Evolutionary conservation across 2,329 filamentous ascomycete genomes (phyloP).

Genomic region (Penicillium sp.): DNA sequence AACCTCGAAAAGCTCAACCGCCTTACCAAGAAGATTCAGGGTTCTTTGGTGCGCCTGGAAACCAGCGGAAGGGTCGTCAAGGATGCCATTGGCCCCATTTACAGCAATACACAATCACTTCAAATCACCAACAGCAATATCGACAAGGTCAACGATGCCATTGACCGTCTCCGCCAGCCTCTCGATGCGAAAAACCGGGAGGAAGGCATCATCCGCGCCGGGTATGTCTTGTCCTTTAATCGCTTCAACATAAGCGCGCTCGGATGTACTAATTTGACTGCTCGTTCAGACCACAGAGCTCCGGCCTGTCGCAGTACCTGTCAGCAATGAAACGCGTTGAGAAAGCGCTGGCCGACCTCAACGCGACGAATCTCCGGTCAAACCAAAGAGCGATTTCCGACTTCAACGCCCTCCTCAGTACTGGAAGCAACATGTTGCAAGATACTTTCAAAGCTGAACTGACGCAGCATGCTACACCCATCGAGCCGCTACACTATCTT

Average conservation of each 20-base stretch:
- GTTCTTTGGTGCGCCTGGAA: conserved; percentile 80
- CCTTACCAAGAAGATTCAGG: conserved; percentile 93
- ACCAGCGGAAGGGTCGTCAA: conserved; percentile 86
- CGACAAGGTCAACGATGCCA: conserved; percentile 80
- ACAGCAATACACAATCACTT: conserved; percentile 85
- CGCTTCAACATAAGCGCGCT: neutral
- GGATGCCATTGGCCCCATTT: conserved; percentile 88
- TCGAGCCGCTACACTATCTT: conserved; percentile 90
- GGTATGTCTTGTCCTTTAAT: conserved; percentile 49
- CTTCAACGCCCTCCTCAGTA: conserved; percentile 73
- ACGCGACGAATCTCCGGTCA: conserved; percentile 83
- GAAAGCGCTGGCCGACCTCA: conserved; percentile 80
- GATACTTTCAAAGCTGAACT: conserved; percentile 78
- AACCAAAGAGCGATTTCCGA: conserved; percentile 89
- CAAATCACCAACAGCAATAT: conserved; percentile 90
- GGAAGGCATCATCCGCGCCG: conserved; percentile 84
- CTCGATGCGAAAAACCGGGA: conserved; percentile 89
- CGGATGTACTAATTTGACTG: conserved; percentile 2
- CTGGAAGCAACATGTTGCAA: conserved; percentile 81
- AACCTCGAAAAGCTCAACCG: conserved; percentile 88
- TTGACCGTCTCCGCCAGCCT: conserved; percentile 86
- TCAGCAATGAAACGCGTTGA: conserved; percentile 86
- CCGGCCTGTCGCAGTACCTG: conserved; percentile 81
- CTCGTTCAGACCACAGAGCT: conserved; percentile 67
- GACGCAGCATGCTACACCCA: conserved; percentile 72